Evolutionary conservation across 2,329 filamentous ascomycete species (phyloP), one percentile per base, ranked within the genome.

Genomic region (Aspergillus puulaauensis): DNA sequence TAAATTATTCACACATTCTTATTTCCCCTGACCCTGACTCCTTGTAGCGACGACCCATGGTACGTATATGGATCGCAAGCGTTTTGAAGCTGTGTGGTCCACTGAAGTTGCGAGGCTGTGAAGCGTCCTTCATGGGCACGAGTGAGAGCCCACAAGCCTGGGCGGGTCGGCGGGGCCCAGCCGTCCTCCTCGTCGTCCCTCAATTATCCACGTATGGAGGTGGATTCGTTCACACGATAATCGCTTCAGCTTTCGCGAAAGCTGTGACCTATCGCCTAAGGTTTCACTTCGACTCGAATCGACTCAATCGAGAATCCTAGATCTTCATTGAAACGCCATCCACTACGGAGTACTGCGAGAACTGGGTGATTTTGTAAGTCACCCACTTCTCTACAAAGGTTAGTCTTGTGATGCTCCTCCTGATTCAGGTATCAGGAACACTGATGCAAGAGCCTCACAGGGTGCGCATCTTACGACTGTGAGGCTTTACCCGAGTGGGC

Each of bases 391-490:
- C 27, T 31, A 11, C 27, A 31, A 31, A 31, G 27, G 9, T 11
- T 31, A 4, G 2, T 31, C 9, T n/a, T 14, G 39, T 23, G 24
- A 27, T 33, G 17, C 31, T 44, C 33, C 33, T 46, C 3, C 24
- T 47, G 19, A 19, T 19, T 19, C 19, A 3, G 19, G 41, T 12
- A 19, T 27, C 43, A 48, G 12, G 51, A 39, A 12, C 51, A 15
- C 23, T 39, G 19, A 23, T n/a, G 31, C 31, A 54, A 52, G 52
- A 54, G 52, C 52, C 44, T 37, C 52, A 54, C 2, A 33, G 15
- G 19, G 23, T 12, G 17, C 21, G 33, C 15, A 12, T 23, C n/a
- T 31, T 17, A n/a, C 19, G 24, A 39, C 9, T 31, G 27, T 31
- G 27, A 31, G 27, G 27, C 27, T 9, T 11, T 31, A 31, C 27